These are phyloP conservation scores for Orobanche coerulescens DNA, from an alignment of 257 asterid genomes.

Conservation along the genomic window DNA sequence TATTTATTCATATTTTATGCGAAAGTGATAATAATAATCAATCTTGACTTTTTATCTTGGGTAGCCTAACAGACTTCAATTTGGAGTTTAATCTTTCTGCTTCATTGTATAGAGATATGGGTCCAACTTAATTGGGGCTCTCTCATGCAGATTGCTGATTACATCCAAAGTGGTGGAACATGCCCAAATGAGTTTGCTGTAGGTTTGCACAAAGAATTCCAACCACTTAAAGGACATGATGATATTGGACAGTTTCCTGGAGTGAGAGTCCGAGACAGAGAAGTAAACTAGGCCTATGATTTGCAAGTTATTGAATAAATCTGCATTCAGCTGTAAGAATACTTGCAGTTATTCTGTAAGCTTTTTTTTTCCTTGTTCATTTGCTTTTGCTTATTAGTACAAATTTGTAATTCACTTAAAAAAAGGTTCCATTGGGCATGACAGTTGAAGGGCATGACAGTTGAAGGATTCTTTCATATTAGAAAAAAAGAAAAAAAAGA, in stretches of 20 bases:
- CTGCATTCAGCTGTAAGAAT: neutral
- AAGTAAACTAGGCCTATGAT: slow-evolving; percentile 28
- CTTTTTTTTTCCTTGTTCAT: neutral
- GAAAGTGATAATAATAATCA: too few relatives aligned
- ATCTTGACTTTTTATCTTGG: too few relatives aligned
- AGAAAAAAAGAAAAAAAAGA: too few relatives aligned
- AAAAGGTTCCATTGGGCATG: neutral
- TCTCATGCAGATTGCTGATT: slow-evolving; percentile 73
- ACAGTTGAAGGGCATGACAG: neutral
- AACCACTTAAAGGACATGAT: slow-evolving; percentile 61
- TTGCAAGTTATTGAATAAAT: slow-evolving; percentile 39
- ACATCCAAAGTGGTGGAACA: slow-evolving; percentile 62
- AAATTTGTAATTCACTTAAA: neutral
- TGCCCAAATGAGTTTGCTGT: slow-evolving; percentile 73
- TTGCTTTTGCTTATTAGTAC: neutral
- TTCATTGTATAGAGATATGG: too few relatives aligned
- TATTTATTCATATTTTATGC: neutral
- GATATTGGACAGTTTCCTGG: slow-evolving; percentile 97
- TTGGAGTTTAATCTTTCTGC: too few relatives aligned
- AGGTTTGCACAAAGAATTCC: slow-evolving; percentile 58
- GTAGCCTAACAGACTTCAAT: too few relatives aligned
- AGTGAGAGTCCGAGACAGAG: slow-evolving; percentile 41
- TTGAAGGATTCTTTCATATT: too few relatives aligned
- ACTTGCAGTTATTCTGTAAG: slow-evolving; percentile 4
- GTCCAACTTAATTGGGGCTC: neutral